These are phyloP conservation scores for Tylopilus cervinicoccineus DNA, from an alignment of 768 basidiomycete species.

Conservation along the genomic window DNA sequence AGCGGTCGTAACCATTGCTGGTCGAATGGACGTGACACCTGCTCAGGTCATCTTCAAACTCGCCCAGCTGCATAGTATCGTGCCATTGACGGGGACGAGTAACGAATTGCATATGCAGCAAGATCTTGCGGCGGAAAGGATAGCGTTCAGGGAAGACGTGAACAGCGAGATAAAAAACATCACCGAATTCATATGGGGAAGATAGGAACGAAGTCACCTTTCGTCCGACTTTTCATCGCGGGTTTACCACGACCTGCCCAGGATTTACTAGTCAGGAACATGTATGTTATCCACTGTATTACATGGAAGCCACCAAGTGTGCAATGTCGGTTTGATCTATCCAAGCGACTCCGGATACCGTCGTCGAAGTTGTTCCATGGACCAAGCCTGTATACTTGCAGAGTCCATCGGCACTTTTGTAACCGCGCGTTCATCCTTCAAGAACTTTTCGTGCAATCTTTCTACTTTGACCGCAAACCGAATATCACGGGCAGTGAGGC, in stretches of 20 bases:
- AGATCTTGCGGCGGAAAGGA: conserved; percentile 45
- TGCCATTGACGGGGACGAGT: conserved; percentile 74
- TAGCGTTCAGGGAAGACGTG: conserved; percentile 33
- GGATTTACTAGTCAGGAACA: background rate
- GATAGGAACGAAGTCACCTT: background rate
- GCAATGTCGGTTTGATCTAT: background rate
- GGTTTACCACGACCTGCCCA: background rate
- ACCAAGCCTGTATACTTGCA: conserved; percentile 16
- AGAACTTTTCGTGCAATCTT: conserved; percentile 24
- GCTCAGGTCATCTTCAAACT: conserved; percentile 68
- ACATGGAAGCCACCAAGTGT: background rate
- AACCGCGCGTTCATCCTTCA: conserved; percentile 19
- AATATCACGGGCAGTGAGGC: conserved; percentile 49
- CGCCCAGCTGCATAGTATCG: conserved; percentile 61
- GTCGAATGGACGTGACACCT: conserved; percentile 48
- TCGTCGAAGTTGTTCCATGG: conserved; percentile 22
- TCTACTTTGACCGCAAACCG: conserved; percentile 47
- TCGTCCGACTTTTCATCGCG: background rate
- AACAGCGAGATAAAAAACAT: conserved; percentile 22
- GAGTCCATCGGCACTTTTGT: conserved; percentile 18
- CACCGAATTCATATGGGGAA: conserved; percentile 30
- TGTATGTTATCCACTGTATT: conserved; percentile 9
- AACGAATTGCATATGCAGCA: conserved; percentile 64
- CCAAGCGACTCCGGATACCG: conserved; percentile 14
- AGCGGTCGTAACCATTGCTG: conserved; percentile 40